Evolutionary conservation across 1,139 yeast species (phyloP).

Genomic region (Lodderomyces margitis): DNA sequence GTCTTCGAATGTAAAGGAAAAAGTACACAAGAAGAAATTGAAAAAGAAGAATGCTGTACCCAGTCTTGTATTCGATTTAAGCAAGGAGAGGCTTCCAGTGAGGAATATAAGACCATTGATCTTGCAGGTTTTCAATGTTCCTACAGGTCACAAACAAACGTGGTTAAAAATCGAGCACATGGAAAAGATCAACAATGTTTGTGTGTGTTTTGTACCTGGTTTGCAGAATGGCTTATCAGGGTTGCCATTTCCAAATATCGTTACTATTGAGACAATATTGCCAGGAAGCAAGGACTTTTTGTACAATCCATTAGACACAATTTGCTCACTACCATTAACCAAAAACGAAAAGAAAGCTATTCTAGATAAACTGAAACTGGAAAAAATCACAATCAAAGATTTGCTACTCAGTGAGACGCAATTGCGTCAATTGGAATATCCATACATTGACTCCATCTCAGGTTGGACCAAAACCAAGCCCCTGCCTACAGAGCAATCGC

Average conservation of each 20-base stretch:
- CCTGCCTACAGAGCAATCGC: conserved; percentile 42
- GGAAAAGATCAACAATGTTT: conserved; percentile 39
- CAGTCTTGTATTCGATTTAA: conserved; percentile 18
- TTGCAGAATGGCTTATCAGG: conserved; percentile 38
- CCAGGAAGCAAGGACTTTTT: conserved; percentile 66
- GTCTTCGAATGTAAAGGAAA: conserved; percentile 34
- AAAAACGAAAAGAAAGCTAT: conserved; percentile 49
- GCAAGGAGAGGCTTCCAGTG: conserved; percentile 27
- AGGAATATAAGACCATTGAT: conserved; percentile 53
- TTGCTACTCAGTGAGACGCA: conserved; percentile 48
- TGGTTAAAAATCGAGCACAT: conserved; percentile 35
- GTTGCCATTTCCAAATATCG: conserved; percentile 39
- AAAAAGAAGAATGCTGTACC: conserved; percentile 35
- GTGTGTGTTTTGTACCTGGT: conserved; percentile 69
- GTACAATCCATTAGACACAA: conserved; percentile 53
- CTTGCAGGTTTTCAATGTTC: conserved; percentile 43
- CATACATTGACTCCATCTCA: conserved; percentile 36
- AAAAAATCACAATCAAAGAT: conserved; percentile 52
- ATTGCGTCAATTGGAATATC: conserved; percentile 52
- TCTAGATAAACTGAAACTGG: conserved; percentile 29
- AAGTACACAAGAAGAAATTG: conserved; percentile 33
- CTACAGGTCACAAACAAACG: conserved; percentile 19
- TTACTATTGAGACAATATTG: conserved; percentile 42
- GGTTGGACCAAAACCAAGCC: conserved; percentile 56
- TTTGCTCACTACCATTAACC: conserved; percentile 55